Evolutionary conservation across 202 grass and related monocot genomes (phyloP).

Genomic region (Cymbopogon flexuosus): DNA sequence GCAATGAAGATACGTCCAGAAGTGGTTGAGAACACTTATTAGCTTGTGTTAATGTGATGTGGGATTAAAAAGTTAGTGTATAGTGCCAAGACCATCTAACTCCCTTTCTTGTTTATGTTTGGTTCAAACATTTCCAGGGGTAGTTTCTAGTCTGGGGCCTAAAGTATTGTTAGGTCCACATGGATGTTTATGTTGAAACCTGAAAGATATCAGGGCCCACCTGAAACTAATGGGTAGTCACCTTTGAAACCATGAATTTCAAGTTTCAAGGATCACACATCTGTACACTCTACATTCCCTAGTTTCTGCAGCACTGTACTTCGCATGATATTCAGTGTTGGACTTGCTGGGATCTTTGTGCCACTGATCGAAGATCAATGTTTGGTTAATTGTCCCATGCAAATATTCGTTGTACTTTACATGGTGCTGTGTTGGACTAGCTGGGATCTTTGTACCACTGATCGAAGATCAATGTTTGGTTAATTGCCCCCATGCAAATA

Average conservation of each 20-base stretch:
- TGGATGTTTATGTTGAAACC: not conserved
- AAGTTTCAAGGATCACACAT: not conserved
- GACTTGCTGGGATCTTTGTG: not conserved
- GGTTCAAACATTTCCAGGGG: not conserved
- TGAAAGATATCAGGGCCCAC: not conserved
- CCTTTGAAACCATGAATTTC: not conserved
- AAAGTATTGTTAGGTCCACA: not conserved
- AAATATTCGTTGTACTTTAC: not conserved
- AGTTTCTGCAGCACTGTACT: not conserved
- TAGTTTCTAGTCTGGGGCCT: not conserved
- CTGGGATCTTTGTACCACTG: not conserved
- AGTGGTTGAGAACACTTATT: not conserved
- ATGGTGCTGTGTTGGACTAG: not conserved
- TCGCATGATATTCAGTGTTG: not conserved
- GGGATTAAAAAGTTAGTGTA: not conserved
- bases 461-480: not conserved
- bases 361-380: not conserved
- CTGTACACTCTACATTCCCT: not conserved
- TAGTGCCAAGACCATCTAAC: not conserved
- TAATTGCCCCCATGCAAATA: not conserved
- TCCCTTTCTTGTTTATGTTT: not conserved
- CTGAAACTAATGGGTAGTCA: not conserved
- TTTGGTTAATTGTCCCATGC: not conserved
- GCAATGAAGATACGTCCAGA: not conserved
- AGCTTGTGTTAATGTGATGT: not conserved